Conservation (phyloP, 768 basidiomycete species). For the Termitomyces sp. region DNA sequence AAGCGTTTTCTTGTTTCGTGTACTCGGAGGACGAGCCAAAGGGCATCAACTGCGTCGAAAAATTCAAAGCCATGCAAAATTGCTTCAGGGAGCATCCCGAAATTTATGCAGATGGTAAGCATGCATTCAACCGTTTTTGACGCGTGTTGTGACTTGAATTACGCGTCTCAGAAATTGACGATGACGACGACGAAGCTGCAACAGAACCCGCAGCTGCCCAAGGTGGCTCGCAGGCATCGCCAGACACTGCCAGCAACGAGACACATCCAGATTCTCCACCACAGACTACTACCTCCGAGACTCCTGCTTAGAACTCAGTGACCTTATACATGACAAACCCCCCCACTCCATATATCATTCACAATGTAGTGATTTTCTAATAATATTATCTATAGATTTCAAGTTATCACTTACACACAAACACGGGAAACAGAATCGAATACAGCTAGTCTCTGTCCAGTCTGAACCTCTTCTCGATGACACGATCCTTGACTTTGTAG, state of each 20-base stretch:
- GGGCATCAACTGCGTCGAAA: conserved; percentile 96
- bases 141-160: neutral
- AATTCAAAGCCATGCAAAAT: conserved; percentile 96
- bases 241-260: conserved; percentile 4
- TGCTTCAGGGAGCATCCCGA: conserved; percentile 97
- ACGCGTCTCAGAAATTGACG: conserved; percentile 54
- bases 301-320: neutral
- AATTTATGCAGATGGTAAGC: conserved; percentile 89
- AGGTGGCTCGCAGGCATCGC: neutral
- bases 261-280: conserved; percentile 1
- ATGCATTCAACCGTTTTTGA: conserved; percentile 6
- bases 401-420: conserved; percentile 6
- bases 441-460: conserved; percentile 36
- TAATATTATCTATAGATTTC: conserved; percentile 15
- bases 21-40: conserved; percentile 94
- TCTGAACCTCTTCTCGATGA: conserved; percentile 75
- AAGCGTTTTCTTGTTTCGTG: conserved; percentile 96
- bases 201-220: conserved; percentile 13
- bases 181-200: conserved; percentile 45
- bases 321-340: conserved; percentile 6
- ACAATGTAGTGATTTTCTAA: conserved; percentile 2
- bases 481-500: conserved; percentile 65
- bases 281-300: neutral
- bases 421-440: conserved; percentile 19
- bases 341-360: conserved; percentile 10